A percentile compares a stretch with the other conserved stretches of the same genome.
Conservation (phyloP, 2,329 filamentous ascomycete species). For the Diaporthe capsici region DNA sequence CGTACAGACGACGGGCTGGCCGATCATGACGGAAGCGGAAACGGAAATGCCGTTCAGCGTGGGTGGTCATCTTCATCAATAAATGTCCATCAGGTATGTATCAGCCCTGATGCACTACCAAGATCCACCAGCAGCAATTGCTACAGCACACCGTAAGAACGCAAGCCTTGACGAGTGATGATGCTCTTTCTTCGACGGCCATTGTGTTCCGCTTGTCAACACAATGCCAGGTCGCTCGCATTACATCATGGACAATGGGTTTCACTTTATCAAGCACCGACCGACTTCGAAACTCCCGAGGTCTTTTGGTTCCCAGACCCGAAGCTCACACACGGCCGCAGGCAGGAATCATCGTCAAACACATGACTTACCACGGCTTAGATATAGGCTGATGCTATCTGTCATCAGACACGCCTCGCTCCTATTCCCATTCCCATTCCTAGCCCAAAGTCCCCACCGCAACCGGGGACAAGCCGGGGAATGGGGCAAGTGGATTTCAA, state of each 20-base stretch:
- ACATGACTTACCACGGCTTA: background rate
- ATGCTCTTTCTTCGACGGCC: background rate
- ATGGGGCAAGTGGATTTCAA: constrained; percentile 28
- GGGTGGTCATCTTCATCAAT: constrained; percentile 6
- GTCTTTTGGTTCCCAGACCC: constrained; percentile 1
- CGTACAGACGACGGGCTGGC: constrained; percentile 21
- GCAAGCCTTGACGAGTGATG: background rate
- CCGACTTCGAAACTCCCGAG: constrained; percentile 30
- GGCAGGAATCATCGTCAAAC: constrained; percentile 6
- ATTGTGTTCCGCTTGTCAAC: too few relatives aligned
- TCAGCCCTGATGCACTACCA: background rate
- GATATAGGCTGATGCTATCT: constrained; percentile 10
- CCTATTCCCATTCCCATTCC: background rate
- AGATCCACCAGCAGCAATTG: background rate
- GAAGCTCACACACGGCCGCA: background rate
- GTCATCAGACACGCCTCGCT: background rate
- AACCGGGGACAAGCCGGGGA: constrained; percentile 33
- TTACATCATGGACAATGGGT: constrained; percentile 10
- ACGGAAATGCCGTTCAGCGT: constrained; percentile 31
- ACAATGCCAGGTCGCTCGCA: background rate
- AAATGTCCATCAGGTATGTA: background rate
- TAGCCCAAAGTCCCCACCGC: constrained; percentile 25
- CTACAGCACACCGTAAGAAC: background rate
- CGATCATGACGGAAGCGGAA: constrained; percentile 31
- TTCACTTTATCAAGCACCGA: constrained; percentile 15